These are phyloP conservation scores for Penicillium aurantiogriseum DNA, from an alignment of 2,329 filamentous ascomycete species.

Conservation along the genomic window DNA sequence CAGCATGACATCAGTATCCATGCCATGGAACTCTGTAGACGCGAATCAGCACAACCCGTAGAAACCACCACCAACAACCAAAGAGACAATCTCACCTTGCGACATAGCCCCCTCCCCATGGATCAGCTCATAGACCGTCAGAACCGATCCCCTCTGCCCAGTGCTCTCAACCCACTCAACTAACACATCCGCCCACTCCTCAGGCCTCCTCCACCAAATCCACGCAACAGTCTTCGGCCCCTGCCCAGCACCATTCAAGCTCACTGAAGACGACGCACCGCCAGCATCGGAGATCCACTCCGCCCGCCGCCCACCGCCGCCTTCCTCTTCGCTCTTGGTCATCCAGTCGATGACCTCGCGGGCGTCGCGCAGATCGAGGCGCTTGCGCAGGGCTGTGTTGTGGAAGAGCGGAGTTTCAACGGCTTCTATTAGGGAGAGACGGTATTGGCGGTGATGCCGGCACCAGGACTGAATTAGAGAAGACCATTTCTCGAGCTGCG, in stretches of 20 bases:
- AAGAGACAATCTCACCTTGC: slow-evolving; percentile 53
- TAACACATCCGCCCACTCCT: slow-evolving; percentile 83
- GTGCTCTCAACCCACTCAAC: slow-evolving; percentile 81
- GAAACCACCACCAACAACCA: neutral
- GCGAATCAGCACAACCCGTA: slow-evolving; percentile 7
- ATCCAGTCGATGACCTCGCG: slow-evolving; percentile 58
- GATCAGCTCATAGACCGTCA: slow-evolving; percentile 88
- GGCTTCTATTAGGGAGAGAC: slow-evolving; percentile 65
- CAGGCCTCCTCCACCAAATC: slow-evolving; percentile 81
- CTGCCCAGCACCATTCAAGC: slow-evolving; percentile 7
- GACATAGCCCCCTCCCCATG: slow-evolving; percentile 78
- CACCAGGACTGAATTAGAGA: slow-evolving; percentile 80
- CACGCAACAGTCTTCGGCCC: slow-evolving; percentile 60
- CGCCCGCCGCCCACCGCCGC: slow-evolving; percentile 48
- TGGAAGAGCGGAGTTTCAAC: slow-evolving; percentile 59
- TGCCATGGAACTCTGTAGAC: slow-evolving; percentile 72
- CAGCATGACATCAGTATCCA: slow-evolving; percentile 77
- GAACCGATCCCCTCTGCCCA: slow-evolving; percentile 80
- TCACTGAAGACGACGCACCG: neutral
- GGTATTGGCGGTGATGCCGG: slow-evolving; percentile 72
- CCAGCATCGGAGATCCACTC: slow-evolving; percentile 58
- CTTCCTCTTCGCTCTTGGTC: slow-evolving; percentile 45
- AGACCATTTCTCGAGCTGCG: slow-evolving; percentile 77
- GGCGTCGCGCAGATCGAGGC: slow-evolving; percentile 54
- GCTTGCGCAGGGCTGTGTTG: slow-evolving; percentile 45